Conservation (phyloP, 2,329 filamentous ascomycete genomes). For the Talaromyces piceae region DNA sequence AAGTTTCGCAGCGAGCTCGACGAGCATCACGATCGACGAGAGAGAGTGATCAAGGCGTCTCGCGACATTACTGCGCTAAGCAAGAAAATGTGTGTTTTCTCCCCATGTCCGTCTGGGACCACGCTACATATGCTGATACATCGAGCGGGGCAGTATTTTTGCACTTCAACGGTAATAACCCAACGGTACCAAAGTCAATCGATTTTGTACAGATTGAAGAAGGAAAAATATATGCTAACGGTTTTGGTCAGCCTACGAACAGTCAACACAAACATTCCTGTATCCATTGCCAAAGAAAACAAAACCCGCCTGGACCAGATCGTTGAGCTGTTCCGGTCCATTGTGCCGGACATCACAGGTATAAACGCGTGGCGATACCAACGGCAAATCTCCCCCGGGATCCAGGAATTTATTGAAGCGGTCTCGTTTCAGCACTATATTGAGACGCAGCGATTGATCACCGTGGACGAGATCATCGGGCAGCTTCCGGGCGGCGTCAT, state of each 20-base stretch:
- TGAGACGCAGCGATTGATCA: conserved; percentile 65
- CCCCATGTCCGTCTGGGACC: too few species aligned
- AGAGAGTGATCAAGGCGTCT: conserved; percentile 82
- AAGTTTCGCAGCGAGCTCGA: conserved; percentile 81
- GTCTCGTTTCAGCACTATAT: conserved; percentile 86
- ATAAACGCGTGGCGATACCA: conserved; percentile 79
- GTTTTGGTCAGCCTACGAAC: conserved; percentile 28
- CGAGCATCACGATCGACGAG: conserved; percentile 85
- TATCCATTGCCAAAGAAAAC: conserved; percentile 63
- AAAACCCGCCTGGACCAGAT: conserved; percentile 65
- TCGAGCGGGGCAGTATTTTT: conserved; percentile 75
- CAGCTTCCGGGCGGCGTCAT: conserved; percentile 45
- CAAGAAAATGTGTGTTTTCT: conserved; percentile 77
- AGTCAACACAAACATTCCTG: conserved; percentile 48
- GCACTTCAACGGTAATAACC: conserved; percentile 63
- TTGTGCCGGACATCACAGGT: conserved; percentile 66
- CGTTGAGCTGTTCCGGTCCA: conserved; percentile 55
- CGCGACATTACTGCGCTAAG: conserved; percentile 87
- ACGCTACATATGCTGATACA: too few species aligned
- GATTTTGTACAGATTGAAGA: not conserved
- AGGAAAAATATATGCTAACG: not conserved
- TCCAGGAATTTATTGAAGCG: conserved; percentile 93
- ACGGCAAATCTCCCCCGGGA: conserved; percentile 65
- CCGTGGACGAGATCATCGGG: conserved; percentile 52
- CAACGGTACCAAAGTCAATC: not conserved